Conservation (phyloP, 306 rosid species). For the Carpinus fangiana region DNA sequence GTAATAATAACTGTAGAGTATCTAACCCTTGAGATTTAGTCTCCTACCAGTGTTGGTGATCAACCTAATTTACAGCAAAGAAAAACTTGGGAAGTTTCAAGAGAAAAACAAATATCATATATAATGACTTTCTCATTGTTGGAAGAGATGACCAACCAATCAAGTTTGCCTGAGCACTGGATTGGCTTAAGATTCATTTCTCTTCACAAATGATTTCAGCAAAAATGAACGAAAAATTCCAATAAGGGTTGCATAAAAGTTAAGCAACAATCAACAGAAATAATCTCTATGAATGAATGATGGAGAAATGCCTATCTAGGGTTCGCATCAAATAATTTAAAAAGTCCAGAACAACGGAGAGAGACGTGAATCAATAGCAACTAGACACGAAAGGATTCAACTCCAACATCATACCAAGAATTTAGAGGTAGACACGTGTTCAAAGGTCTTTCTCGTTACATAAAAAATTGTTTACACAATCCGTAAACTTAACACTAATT, state of each 20-base stretch:
- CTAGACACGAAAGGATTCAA: not conserved
- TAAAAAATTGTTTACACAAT: too few relatives aligned
- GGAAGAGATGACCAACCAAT: too few relatives aligned
- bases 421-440: not conserved
- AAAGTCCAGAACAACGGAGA: too few relatives aligned
- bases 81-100: not conserved
- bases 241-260: too few relatives aligned
- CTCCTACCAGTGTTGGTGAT: not conserved
- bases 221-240: too few relatives aligned
- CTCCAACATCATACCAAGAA: not conserved
- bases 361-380: too few relatives aligned
- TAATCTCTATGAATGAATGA: not conserved
- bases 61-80: not conserved
- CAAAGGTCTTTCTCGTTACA: not conserved
- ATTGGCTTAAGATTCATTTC: too few relatives aligned
- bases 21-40: not conserved
- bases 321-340: not conserved
- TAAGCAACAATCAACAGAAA: too few relatives aligned
- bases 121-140: not conserved
- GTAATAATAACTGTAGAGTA: not conserved
- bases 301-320: not conserved
- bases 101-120: not conserved
- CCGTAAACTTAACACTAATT: too few relatives aligned
- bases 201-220: too few relatives aligned
- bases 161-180: too few relatives aligned